A percentile compares a stretch with the other conserved stretches of the same genome.
These are phyloP conservation scores for Bryoglossum gracile DNA, from an alignment of 495 filamentous ascomycete genomes.

Conservation along the genomic window DNA sequence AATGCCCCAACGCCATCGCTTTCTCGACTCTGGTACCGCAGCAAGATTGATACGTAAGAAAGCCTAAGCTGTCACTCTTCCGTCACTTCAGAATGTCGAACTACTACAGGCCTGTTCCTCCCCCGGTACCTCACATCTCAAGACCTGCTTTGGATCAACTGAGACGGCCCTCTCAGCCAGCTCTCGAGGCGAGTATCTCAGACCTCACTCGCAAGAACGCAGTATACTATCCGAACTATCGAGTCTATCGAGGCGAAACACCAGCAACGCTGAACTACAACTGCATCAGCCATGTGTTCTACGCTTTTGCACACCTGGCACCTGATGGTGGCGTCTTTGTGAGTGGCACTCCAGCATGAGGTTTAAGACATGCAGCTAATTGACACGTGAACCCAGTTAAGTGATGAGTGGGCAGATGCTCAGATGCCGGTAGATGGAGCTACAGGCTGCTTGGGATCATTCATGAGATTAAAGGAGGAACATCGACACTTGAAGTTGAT, in stretches of 20 bases:
- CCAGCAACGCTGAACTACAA: constrained; percentile 65
- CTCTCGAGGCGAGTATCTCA: constrained; percentile 19
- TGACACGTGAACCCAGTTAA: constrained; percentile 47
- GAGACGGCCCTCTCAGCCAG: constrained; percentile 19
- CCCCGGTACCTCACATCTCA: constrained; percentile 19
- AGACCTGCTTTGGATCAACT: constrained; percentile 1
- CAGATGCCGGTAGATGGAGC: constrained; percentile 73
- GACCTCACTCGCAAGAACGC: constrained; percentile 58
- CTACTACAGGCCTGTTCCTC: constrained; percentile 15
- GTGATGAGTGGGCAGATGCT: constrained; percentile 79
- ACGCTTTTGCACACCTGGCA: constrained; percentile 81
- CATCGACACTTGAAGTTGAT: constrained; percentile 72
- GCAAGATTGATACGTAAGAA: not conserved
- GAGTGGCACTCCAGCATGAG: constrained; percentile 21
- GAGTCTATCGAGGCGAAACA: constrained; percentile 68
- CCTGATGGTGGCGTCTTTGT: constrained; percentile 80
- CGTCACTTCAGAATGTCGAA: constrained; percentile 7
- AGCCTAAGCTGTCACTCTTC: not conserved
- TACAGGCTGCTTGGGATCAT: constrained; percentile 69
- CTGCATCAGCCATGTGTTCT: constrained; percentile 68
- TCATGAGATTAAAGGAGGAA: constrained; percentile 65
- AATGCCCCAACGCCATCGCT: not conserved
- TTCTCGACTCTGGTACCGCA: not conserved
- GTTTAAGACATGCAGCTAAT: not conserved
- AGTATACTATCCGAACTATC: constrained; percentile 87